A percentile compares a stretch with the other conserved stretches of the same genome.
Conservation (phyloP, 2,329 filamentous ascomycete genomes). For the Hypoxylon sp. region DNA sequence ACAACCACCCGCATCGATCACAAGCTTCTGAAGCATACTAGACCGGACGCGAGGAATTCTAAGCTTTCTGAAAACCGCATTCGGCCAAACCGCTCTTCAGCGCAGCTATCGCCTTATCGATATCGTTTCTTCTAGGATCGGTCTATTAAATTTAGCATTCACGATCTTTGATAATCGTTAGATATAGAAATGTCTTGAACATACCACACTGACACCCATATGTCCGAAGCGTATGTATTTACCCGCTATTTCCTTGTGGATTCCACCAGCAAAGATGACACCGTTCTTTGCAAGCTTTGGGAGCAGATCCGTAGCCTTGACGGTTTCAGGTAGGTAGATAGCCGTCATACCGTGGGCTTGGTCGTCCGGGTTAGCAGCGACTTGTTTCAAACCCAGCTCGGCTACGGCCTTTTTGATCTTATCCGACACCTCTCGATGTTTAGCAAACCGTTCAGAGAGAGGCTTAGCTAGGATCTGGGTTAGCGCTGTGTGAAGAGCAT, state of each 20-base stretch:
- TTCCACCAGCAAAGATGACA: slow-evolving; percentile 92
- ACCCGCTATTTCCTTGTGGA: slow-evolving; percentile 94
- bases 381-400: slow-evolving; percentile 86
- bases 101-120: slow-evolving; percentile 86
- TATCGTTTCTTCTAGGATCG: slow-evolving; percentile 82
- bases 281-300: slow-evolving; percentile 88
- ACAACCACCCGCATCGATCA: background rate
- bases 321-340: slow-evolving; percentile 89
- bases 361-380: slow-evolving; percentile 87
- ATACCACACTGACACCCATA: slow-evolving; percentile 92
- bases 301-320: slow-evolving; percentile 85
- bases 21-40: background rate
- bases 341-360: slow-evolving; percentile 99
- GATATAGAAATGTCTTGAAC: slow-evolving; percentile 52
- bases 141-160: slow-evolving; percentile 62
- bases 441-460: slow-evolving; percentile 84
- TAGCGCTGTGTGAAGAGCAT: slow-evolving; percentile 90
- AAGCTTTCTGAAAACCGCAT: slow-evolving; percentile 73
- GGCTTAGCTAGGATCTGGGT: slow-evolving; percentile 87
- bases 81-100: slow-evolving; percentile 82
- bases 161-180: slow-evolving; percentile 7
- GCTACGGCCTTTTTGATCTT: slow-evolving; percentile 87
- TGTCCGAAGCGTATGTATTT: slow-evolving; percentile 97
- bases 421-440: slow-evolving; percentile 83
- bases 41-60: slow-evolving; percentile 32